Base-by-base conservation (phyloP, 306 rosid genomes). In the Glycyrrhiza uralensis region DNA sequence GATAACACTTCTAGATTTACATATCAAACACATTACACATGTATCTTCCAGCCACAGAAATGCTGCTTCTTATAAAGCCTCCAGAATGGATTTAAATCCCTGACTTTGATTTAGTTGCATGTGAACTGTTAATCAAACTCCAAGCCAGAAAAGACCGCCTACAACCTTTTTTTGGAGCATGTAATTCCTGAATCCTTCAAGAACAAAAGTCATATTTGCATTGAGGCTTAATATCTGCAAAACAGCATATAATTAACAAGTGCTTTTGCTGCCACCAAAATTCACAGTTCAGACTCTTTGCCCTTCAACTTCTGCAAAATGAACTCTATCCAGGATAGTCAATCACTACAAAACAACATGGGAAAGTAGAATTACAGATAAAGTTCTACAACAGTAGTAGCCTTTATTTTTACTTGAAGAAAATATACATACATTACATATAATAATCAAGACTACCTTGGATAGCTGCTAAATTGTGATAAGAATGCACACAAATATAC, bases 281-380 rank as follows among this genome's bases (percentile, higher is more conserved):
- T 69, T 75, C 47, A 41, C 38, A 38, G 61, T 36, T 74, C 39
- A 49, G 44, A 71, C 57, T 24, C 23, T 26, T 42, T 23, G 36
- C 26, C 39, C 67, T 58, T 79, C 76, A 69, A 78, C 60, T 82
- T 82, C 79, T 67, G 83, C 81, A 76, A 72, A 66, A 76, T 41
- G 61, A 76, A 54, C 45, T 42, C 38, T 29, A 57, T 64, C 54
- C 63, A 69, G 26, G 59, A 52, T 32, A 58, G 24, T 85, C 63
- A 66, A 38, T 38, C 76, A 51, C 45, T 51, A 30, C 57, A 38
- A 69, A 51, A 24, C 51, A 30, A n/a, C 36, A 59, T 30, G 41
- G 26, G 15, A 45, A 68, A 33, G 63, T 51, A 5, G 20, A 49
- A 23, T n/a, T 33, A 50, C 42, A 65, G 13, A 75, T 18, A 56